These are phyloP conservation scores for Phytophthora ramorum DNA, from an alignment of 352 stramenopile species.

Conservation along the genomic window DNA sequence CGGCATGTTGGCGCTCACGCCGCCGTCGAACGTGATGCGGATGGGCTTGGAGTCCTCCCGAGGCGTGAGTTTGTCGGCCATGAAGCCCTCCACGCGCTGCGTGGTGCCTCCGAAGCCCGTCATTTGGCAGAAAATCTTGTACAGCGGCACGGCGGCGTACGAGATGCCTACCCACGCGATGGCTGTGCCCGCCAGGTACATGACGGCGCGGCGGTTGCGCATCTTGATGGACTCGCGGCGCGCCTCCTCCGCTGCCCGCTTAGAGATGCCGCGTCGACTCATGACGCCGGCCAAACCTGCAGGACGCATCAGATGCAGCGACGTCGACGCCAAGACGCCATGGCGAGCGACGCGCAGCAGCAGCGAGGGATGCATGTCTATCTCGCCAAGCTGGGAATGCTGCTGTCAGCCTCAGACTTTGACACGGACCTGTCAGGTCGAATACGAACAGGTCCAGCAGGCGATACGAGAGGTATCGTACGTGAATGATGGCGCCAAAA, in stretches of 20 bases:
- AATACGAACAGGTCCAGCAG: constrained; percentile 7
- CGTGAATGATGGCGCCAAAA: constrained; percentile 4
- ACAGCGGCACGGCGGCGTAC: constrained; percentile 98
- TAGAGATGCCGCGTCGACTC: constrained; percentile 50
- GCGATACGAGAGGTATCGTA: constrained; percentile 5
- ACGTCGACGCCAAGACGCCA: constrained; percentile 20
- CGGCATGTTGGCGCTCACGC: constrained; percentile 94
- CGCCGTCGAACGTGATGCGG: constrained; percentile 96
- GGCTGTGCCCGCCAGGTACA: constrained; percentile 95
- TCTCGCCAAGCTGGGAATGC: constrained; percentile 32
- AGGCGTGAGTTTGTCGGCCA: constrained; percentile 89
- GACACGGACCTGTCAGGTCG: constrained; percentile 3
- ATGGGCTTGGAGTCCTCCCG: constrained; percentile 93
- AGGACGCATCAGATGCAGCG: constrained; percentile 20
- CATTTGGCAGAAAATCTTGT: constrained; percentile 99
- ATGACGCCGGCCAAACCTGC: constrained; percentile 7
- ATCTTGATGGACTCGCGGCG: constrained; percentile 71
- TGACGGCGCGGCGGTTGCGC: constrained; percentile 91
- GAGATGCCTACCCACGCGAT: constrained; percentile 94
- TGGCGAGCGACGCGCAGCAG: constrained; percentile 30
- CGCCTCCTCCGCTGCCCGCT: constrained; percentile 53
- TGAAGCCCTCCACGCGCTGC: constrained; percentile 77
- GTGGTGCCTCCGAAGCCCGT: constrained; percentile 97
- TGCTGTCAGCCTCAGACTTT: constrained; percentile 24
- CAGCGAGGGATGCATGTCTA: constrained; percentile 39